phyloP scores from a whole-genome alignment of 1,139 yeast genomes.

The Arxiozyma bovina region DNA sequence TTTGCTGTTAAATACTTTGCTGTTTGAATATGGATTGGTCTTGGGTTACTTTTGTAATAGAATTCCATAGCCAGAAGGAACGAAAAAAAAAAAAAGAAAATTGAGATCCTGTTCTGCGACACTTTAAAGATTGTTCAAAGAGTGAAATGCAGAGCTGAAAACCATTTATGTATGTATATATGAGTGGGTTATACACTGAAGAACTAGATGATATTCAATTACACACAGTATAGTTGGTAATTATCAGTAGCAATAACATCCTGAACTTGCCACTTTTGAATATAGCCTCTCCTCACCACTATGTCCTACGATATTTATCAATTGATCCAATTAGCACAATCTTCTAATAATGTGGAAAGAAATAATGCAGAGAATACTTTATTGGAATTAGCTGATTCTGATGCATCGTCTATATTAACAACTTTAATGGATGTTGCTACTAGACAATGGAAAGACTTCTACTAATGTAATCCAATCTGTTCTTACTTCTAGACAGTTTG shows the following conservation, averaged over 20 bases:
- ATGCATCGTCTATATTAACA: constrained; percentile 30
- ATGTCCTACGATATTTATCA: constrained; percentile 10
- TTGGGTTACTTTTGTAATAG: not conserved
- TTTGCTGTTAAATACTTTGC: not conserved
- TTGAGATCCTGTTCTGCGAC: not conserved
- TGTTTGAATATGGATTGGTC: not conserved
- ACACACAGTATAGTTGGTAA: too few species aligned
- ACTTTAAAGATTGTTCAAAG: not conserved
- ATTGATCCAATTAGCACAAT: constrained; percentile 23
- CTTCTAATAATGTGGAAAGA: constrained; percentile 30
- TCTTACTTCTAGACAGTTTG: constrained; percentile 45
- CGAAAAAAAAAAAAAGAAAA: not conserved
- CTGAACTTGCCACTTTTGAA: not conserved
- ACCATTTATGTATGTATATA: not conserved
- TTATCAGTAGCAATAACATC: too few species aligned
- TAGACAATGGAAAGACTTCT: constrained; percentile 4
- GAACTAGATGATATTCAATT: too few species aligned
- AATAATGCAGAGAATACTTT: constrained; percentile 30
- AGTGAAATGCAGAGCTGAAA: not conserved
- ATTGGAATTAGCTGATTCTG: constrained; percentile 20
- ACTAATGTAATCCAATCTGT: not conserved
- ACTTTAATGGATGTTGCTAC: constrained; percentile 26
- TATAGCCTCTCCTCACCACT: not conserved
- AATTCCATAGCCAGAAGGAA: not conserved
- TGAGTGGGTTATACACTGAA: too few species aligned